These are phyloP conservation scores for Endoconidiophora laricicola DNA, from an alignment of 2,329 filamentous ascomycete genomes.

Conservation along the genomic window DNA sequence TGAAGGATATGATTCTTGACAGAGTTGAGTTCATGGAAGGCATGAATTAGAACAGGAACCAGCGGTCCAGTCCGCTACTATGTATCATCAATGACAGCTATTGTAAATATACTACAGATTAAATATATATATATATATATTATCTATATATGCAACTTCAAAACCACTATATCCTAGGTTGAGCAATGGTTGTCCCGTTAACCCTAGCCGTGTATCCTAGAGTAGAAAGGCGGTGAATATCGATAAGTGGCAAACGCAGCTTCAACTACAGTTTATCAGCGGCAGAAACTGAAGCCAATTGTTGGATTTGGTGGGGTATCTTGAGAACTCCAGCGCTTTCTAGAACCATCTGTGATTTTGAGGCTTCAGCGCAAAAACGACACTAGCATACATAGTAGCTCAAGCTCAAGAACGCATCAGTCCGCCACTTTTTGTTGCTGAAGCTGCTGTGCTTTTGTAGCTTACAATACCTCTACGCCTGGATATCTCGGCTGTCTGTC, in stretches of 20 bases:
- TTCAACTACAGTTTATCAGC: neutral
- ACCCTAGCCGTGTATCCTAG: neutral
- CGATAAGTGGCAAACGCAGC: neutral
- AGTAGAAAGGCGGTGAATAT: slow-evolving; percentile 1
- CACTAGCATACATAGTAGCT: too few species aligned
- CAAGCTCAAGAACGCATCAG: too few species aligned
- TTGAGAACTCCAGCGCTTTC: slow-evolving; percentile 3
- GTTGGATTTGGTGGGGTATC: neutral
- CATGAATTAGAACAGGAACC: slow-evolving; percentile 34
- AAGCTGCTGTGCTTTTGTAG: too few species aligned
- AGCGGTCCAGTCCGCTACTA: too few species aligned
- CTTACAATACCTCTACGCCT: too few species aligned
- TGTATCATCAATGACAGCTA: too few species aligned
- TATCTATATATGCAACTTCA: neutral
- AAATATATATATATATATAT: neutral
- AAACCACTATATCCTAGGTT: neutral
- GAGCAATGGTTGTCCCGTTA: neutral
- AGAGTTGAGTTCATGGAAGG: slow-evolving; percentile 81
- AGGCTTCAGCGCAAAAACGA: too few species aligned
- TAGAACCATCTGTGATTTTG: slow-evolving; percentile 4
- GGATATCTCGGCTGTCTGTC: too few species aligned
- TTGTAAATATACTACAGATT: neutral
- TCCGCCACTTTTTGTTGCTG: too few species aligned
- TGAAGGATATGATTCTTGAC: slow-evolving; percentile 80
- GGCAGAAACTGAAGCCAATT: slow-evolving; percentile 1